A percentile compares a stretch with the other conserved stretches of the same genome.
Evolutionary conservation across 2,329 filamentous ascomycete species (phyloP).

Genomic region (Trematosphaeria pertusa): DNA sequence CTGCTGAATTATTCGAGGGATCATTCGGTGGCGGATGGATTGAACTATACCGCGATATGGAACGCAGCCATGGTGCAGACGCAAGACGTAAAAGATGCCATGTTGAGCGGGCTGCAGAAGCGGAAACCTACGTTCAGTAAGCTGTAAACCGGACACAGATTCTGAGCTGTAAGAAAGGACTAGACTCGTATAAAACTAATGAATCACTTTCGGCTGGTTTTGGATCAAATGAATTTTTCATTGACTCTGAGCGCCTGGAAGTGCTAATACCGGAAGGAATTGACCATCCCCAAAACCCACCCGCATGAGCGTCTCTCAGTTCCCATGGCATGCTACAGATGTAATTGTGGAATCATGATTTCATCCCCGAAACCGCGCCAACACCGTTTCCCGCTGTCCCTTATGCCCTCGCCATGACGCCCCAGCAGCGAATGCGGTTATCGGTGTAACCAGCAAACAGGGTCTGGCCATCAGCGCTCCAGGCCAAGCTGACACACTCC

Average conservation of each 20-base stretch:
- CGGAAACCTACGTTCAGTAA: slow-evolving; percentile 84
- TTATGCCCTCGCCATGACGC: slow-evolving; percentile 52
- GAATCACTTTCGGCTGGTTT: slow-evolving; percentile 1
- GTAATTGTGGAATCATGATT: slow-evolving; percentile 47
- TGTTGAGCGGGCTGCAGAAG: slow-evolving; percentile 80
- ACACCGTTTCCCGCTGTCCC: slow-evolving; percentile 30
- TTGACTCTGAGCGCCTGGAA: slow-evolving; percentile 53
- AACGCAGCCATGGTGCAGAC: slow-evolving; percentile 85
- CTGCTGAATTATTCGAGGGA: slow-evolving; percentile 83
- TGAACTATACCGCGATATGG: slow-evolving; percentile 88
- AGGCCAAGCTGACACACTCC: slow-evolving; percentile 96
- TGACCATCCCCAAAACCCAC: slow-evolving; percentile 43
- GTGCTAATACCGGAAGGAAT: slow-evolving; percentile 49
- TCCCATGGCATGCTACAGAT: slow-evolving; percentile 49
- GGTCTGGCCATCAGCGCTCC: slow-evolving; percentile 98
- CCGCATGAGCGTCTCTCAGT: slow-evolving; percentile 45
- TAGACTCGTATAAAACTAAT: not conserved
- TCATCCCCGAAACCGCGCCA: slow-evolving; percentile 40
- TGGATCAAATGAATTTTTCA: slow-evolving; percentile 52
- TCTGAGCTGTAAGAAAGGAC: no score
- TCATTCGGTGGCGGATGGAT: slow-evolving; percentile 75
- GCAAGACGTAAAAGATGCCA: slow-evolving; percentile 74
- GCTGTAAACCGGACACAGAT: slow-evolving; percentile 61
- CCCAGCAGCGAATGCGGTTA: slow-evolving; percentile 71
- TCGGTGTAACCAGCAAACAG: slow-evolving; percentile 99